phyloP scores from a whole-genome alignment of 306 rosid species.

The Citrullus colocynthis region DNA sequence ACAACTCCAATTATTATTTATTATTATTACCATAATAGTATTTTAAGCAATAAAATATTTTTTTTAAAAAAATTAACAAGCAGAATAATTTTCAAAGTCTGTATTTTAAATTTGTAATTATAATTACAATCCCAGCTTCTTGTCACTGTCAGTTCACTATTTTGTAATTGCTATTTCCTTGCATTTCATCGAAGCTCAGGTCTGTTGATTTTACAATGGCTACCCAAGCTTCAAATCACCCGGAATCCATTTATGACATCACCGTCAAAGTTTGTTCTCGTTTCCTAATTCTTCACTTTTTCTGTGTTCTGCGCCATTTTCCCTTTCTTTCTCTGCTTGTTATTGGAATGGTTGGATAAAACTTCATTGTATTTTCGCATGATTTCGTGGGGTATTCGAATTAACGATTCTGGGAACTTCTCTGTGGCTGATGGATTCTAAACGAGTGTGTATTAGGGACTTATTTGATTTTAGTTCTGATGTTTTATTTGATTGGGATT shows the following conservation, averaged over 20 bases:
- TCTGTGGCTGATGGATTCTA: background rate
- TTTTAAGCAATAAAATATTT: too few relatives aligned
- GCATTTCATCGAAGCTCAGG: background rate
- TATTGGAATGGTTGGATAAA: background rate
- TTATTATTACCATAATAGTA: too few relatives aligned
- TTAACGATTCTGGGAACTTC: background rate
- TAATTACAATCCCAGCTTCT: too few relatives aligned
- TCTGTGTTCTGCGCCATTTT: background rate
- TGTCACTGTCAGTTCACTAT: too few relatives aligned
- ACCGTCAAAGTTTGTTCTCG: constrained; percentile 30
- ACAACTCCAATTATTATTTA: too few relatives aligned
- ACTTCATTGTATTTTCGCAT: background rate
- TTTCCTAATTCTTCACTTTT: background rate
- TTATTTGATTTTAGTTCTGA: background rate
- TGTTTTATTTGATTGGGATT: background rate
- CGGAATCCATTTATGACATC: constrained; percentile 30
- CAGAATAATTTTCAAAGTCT: too few relatives aligned
- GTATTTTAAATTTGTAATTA: too few relatives aligned
- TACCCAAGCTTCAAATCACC: constrained; percentile 20
- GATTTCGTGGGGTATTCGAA: background rate
- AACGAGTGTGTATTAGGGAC: background rate
- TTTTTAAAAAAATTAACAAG: too few relatives aligned
- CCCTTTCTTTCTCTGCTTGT: background rate
- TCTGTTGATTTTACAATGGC: constrained; percentile 12
- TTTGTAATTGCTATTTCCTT: background rate